A percentile compares a stretch with the other conserved stretches of the same genome.
Evolutionary conservation across 192 early-diverging fungal species (phyloP).

Genomic region (Backusella sp.): DNA sequence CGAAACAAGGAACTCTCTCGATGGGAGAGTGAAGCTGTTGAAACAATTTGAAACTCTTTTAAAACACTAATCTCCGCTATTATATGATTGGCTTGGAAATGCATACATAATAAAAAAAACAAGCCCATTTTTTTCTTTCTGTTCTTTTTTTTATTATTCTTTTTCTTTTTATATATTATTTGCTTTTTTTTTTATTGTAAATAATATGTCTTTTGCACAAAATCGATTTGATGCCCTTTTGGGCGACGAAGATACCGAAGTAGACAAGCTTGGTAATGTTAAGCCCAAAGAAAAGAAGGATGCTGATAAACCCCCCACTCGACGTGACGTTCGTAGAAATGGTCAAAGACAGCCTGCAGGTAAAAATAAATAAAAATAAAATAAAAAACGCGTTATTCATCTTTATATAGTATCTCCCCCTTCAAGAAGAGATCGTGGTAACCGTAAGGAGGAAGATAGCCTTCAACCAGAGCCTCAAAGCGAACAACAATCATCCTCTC

Average conservation of each 20-base stretch:
- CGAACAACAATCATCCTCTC: not conserved
- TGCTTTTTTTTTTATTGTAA: not conserved
- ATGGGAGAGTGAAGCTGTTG: not conserved
- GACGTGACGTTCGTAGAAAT: slow-evolving; percentile 6
- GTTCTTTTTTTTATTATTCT: not conserved
- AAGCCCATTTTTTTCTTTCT: not conserved
- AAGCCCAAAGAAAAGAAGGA: slow-evolving; percentile 11
- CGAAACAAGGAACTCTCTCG: not conserved
- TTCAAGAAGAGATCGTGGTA: slow-evolving; percentile 14
- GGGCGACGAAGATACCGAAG: slow-evolving; percentile 11
- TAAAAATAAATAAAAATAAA: not conserved
- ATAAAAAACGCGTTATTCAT: not conserved
- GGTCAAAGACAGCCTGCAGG: slow-evolving; percentile 16
- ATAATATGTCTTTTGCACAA: slow-evolving; percentile 6
- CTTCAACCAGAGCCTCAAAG: not conserved
- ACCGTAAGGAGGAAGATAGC: slow-evolving; percentile 1
- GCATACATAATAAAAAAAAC: not conserved
- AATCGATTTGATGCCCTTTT: slow-evolving; percentile 9
- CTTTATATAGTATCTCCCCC: slow-evolving; percentile 9
- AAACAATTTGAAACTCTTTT: not conserved
- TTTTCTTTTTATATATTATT: not conserved
- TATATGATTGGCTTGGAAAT: not conserved
- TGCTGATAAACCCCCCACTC: not conserved
- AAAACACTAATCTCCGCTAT: not conserved
- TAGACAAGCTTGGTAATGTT: slow-evolving; percentile 10